Base-by-base conservation (phyloP, 2,329 filamentous ascomycete species). In the Colletotrichum melonis region DNA sequence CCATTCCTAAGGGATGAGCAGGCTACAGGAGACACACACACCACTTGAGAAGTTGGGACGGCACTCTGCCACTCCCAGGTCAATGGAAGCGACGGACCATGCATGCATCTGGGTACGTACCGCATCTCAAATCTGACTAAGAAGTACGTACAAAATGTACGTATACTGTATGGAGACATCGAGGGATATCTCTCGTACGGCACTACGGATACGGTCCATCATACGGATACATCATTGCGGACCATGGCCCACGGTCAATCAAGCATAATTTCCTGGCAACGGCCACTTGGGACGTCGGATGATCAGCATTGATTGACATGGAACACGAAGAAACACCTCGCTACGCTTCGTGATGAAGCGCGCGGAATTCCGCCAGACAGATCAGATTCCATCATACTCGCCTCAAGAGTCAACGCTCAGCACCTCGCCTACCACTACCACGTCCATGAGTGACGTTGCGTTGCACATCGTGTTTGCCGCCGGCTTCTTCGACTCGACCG, bases 191-290 rank as follows among this genome's bases (percentile, higher is more conserved):
- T 57, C 55, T 35, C 32, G 32, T 35, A 35, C 32, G 32, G 32
- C 32, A 35, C 32, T 35, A 35, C 32, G 32, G 32, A 35, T 35
- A 35, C 32, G 32, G 11, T 12, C 32, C 32, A 35, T 35, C 32
- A 35, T 35, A 58, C 55, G 14, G 57, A 24, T 57, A 64, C 59
- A 69, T 65, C 59, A 64, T 64, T 65, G 38, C 60, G 67, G 59
- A 64, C 16, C 59, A 65, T 14, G 63, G 28, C 38, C 54, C 62
- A 54, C 42, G 12, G 55, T 11, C 22, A 71, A 49, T 28, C 56
- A 67, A 62, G 69, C 63, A 71, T 63, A 63, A 63, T 63, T 58
- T 57, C 58, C 38, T 63, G 69, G 64, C 49, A 56, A 60, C 14
- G 11, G 32, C 35, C 55, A 54, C 55, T 60, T 42, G 24, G 28